Evolutionary conservation across 2,329 filamentous ascomycete species (phyloP).

Genomic region (Trichoderma koningii): DNA sequence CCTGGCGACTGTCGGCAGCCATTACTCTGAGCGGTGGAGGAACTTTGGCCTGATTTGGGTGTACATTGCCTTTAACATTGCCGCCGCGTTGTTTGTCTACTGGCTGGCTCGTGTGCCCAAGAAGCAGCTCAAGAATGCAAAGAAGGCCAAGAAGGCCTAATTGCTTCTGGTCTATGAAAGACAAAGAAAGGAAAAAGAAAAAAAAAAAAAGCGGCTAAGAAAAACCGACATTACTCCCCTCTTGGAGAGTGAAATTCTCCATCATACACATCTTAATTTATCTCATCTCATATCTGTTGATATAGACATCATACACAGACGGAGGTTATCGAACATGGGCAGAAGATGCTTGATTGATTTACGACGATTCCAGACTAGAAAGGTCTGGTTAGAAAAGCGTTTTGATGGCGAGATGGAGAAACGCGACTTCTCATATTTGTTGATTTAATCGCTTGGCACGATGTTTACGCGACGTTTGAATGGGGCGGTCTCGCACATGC

Average conservation of each 20-base stretch:
- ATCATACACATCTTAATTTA: background rate
- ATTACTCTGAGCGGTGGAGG: constrained; percentile 64
- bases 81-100: constrained; percentile 57
- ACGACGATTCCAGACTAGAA: constrained; percentile 4
- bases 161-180: background rate
- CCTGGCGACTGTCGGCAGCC: constrained; percentile 50
- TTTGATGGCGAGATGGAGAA: constrained; percentile 4
- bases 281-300: background rate
- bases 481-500: constrained; percentile 12
- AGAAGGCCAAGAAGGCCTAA: constrained; percentile 33
- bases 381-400: background rate
- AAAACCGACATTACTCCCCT: background rate
- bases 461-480: constrained; percentile 9
- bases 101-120: constrained; percentile 56
- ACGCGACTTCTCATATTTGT: background rate
- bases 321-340: constrained; percentile 9
- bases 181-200: background rate
- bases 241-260: constrained; percentile 8
- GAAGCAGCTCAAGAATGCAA: constrained; percentile 45
- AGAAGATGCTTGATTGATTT: constrained; percentile 1
- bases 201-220: background rate
- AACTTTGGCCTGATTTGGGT: constrained; percentile 67
- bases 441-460: constrained; percentile 8
- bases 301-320: constrained; percentile 11
- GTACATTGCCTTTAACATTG: constrained; percentile 62